phyloP scores from a whole-genome alignment of 192 early-diverging fungal genomes.

The Pecoramyces ruminantium region DNA sequence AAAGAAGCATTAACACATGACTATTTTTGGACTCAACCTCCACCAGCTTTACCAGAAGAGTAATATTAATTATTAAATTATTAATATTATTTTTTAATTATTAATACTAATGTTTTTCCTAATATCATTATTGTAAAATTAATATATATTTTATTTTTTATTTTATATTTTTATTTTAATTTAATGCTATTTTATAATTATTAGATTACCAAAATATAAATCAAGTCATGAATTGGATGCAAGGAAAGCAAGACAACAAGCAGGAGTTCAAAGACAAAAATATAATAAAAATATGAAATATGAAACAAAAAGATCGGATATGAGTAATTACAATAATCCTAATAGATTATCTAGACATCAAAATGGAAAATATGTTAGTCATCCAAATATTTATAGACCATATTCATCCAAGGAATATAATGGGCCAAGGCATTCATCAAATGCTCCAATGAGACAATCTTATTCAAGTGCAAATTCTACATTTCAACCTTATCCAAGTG shows the following conservation, averaged over 20 bases:
- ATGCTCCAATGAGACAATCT: background rate
- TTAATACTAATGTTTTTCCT: too few relatives aligned
- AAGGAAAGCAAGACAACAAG: constrained; percentile 14
- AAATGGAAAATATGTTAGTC: background rate
- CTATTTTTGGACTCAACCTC: constrained; percentile 57
- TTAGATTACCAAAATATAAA: constrained; percentile 51
- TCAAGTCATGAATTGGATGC: constrained; percentile 65
- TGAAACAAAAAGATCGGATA: background rate
- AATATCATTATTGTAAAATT: too few relatives aligned
- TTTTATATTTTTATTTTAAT: background rate
- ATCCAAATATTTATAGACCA: background rate
- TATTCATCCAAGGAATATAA: background rate
- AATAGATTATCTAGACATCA: background rate
- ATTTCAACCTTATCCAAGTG: background rate
- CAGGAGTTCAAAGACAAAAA: constrained; percentile 2
- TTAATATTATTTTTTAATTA: too few relatives aligned
- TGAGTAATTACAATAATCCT: background rate
- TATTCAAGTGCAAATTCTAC: background rate
- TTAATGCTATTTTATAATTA: too few relatives aligned
- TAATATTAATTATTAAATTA: too few relatives aligned
- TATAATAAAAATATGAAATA: background rate
- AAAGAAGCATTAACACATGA: constrained; percentile 59
- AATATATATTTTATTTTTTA: too few relatives aligned
- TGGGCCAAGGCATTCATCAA: background rate
- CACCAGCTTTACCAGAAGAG: constrained; percentile 48